Conservation (phyloP, 2,329 filamentous ascomycete genomes). For the Bipolaris cookei region DNA sequence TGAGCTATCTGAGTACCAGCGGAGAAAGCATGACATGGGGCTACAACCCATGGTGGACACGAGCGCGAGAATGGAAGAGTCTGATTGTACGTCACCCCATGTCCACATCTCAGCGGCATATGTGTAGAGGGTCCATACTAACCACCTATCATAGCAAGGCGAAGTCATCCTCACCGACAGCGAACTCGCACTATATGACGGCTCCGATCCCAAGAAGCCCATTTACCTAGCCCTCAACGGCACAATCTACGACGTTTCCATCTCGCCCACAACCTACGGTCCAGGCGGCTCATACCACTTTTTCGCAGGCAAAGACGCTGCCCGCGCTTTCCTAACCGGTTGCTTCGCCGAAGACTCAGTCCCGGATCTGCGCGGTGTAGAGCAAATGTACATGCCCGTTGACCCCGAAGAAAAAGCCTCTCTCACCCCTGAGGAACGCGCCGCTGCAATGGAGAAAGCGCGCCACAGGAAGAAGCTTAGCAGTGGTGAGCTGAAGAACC, state of each 20-base stretch:
- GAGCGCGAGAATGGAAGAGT: constrained; percentile 43
- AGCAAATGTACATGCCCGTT: constrained; percentile 78
- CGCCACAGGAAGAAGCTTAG: constrained; percentile 27
- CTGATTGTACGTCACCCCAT: constrained; percentile 33
- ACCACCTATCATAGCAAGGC: constrained; percentile 48
- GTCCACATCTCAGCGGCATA: background rate
- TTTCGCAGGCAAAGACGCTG: constrained; percentile 86
- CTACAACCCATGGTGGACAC: constrained; percentile 49
- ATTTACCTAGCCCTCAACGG: constrained; percentile 91
- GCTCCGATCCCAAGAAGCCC: constrained; percentile 73
- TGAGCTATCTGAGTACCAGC: constrained; percentile 78
- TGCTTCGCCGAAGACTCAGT: constrained; percentile 89
- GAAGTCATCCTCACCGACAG: constrained; percentile 75
- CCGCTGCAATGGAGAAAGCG: constrained; percentile 38
- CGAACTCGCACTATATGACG: constrained; percentile 78
- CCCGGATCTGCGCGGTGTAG: constrained; percentile 83
- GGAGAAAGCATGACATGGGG: constrained; percentile 61
- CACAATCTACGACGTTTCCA: constrained; percentile 83
- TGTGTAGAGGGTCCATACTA: background rate
- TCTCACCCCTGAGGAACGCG: constrained; percentile 31
- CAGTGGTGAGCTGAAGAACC: constrained; percentile 53
- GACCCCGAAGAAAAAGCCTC: constrained; percentile 58
- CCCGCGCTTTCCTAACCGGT: constrained; percentile 87
- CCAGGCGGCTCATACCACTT: constrained; percentile 84
- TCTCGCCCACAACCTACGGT: constrained; percentile 60